These are phyloP conservation scores for Boehmeria nivea DNA, from an alignment of 306 rosid genomes.

Conservation along the genomic window DNA sequence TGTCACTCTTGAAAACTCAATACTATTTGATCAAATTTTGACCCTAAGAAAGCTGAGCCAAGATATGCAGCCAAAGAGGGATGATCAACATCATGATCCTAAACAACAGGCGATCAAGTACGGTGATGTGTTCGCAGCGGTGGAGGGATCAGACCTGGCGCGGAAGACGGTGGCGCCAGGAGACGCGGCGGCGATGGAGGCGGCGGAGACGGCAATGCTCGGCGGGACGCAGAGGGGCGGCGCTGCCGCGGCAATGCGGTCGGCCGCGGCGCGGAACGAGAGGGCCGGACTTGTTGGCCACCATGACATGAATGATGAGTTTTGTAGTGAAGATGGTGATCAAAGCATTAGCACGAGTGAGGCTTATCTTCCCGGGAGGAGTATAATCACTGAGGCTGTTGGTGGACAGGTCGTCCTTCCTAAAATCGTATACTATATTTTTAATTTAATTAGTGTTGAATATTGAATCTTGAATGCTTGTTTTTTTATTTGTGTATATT, in stretches of 20 bases:
- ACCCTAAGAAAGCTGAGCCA: conserved; percentile 37
- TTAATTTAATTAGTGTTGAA: no score
- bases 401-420: conserved; percentile 47
- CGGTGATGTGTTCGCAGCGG: conserved; percentile 38
- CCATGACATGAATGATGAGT: conserved; percentile 2
- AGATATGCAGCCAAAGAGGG: conserved; percentile 32
- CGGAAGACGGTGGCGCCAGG: conserved; percentile 32
- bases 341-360: conserved; percentile 18
- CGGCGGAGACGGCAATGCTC: conserved; percentile 31
- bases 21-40: background rate
- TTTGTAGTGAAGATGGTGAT: background rate
- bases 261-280: conserved; percentile 39
- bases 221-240: conserved; percentile 40
- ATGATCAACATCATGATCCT: conserved; percentile 11
- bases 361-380: conserved; percentile 26
- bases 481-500: no score
- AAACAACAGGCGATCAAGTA: conserved; percentile 28
- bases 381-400: conserved; percentile 24
- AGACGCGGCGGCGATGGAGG: conserved; percentile 42
- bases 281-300: conserved; percentile 32
- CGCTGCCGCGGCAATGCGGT: conserved; percentile 34
- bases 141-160: conserved; percentile 35
- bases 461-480: no score
- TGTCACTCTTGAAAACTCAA: no score
- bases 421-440: no score